Evolutionary conservation across 345 rosid species (phyloP).

Genomic region (Euphorbia pulcherrima): DNA sequence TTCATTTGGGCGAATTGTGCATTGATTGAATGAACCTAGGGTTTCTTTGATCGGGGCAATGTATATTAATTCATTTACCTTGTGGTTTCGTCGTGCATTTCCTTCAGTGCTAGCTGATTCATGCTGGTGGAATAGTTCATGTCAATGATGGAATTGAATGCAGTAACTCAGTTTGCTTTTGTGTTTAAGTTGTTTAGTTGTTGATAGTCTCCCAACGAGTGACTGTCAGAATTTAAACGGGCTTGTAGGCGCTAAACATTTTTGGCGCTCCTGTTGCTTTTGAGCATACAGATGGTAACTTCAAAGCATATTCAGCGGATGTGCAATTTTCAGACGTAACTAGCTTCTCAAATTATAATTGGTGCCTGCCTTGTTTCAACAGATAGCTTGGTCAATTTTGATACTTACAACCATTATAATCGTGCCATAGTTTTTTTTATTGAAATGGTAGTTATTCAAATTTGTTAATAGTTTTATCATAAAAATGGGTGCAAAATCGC

Average conservation of each 20-base stretch:
- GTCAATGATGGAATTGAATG: conserved; percentile 3
- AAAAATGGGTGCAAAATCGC: not conserved
- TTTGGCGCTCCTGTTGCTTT: not conserved
- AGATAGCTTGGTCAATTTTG: not conserved
- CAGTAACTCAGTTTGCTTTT: not conserved
- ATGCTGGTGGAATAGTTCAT: not conserved
- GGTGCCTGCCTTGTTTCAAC: not conserved
- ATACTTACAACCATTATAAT: not conserved
- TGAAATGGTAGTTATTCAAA: conserved; percentile 1
- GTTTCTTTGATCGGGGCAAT: conserved; percentile 17
- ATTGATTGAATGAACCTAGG: conserved; percentile 10
- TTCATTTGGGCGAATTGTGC: conserved; percentile 3
- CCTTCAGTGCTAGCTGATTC: not conserved
- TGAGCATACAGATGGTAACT: not conserved
- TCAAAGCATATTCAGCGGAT: not conserved
- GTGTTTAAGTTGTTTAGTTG: not conserved
- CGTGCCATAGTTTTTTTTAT: not conserved
- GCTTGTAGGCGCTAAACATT: not conserved
- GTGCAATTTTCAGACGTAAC: not conserved
- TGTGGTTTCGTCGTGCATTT: conserved; percentile 17
- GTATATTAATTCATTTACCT: not conserved
- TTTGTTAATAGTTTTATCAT: not conserved
- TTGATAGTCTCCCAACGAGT: not conserved
- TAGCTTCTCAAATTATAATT: not conserved
- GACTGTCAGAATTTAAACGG: conserved; percentile 6